Conservation (phyloP, 495 filamentous ascomycete genomes). For the Podospora comata region DNA sequence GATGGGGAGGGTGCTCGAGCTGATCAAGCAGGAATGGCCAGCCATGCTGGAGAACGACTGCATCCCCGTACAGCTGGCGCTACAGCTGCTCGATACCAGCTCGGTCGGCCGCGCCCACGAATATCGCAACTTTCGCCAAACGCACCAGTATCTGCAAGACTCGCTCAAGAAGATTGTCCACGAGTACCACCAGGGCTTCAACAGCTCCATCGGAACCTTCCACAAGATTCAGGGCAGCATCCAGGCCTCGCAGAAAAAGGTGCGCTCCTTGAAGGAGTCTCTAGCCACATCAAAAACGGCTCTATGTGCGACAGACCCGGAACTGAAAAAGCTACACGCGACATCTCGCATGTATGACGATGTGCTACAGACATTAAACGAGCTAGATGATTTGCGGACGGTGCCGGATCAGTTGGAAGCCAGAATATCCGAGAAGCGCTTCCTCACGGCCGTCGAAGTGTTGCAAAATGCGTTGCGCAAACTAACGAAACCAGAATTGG, state of each 20-base stretch:
- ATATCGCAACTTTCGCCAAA: slow-evolving; percentile 75
- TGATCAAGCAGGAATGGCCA: slow-evolving; percentile 85
- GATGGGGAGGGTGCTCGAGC: slow-evolving; percentile 48
- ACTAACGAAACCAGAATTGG: slow-evolving; percentile 81
- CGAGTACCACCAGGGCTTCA: slow-evolving; percentile 98
- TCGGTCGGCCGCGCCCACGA: slow-evolving; percentile 87
- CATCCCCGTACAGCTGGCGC: slow-evolving; percentile 85
- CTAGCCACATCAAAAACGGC: slow-evolving; percentile 77
- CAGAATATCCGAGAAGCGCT: slow-evolving; percentile 91
- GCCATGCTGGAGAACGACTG: slow-evolving; percentile 85
- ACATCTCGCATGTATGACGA: slow-evolving; percentile 89
- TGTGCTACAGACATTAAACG: slow-evolving; percentile 76
- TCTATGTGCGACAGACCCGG: slow-evolving; percentile 82
- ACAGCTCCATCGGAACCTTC: slow-evolving; percentile 97
- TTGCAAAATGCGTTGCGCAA: slow-evolving; percentile 80
- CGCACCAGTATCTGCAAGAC: slow-evolving; percentile 79
- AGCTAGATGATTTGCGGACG: slow-evolving; percentile 84
- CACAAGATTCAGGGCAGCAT: slow-evolving; percentile 97
- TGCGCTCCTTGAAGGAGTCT: slow-evolving; percentile 76
- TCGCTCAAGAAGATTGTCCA: slow-evolving; percentile 95
- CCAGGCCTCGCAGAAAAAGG: slow-evolving; percentile 77
- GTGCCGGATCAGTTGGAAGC: slow-evolving; percentile 92
- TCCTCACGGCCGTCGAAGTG: slow-evolving; percentile 86
- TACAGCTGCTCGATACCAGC: slow-evolving; percentile 90
- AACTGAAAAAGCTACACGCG: slow-evolving; percentile 80